These are phyloP conservation scores for Aureobasidium subglaciale DNA, from an alignment of 2,329 filamentous ascomycete genomes.

Conservation along the genomic window DNA sequence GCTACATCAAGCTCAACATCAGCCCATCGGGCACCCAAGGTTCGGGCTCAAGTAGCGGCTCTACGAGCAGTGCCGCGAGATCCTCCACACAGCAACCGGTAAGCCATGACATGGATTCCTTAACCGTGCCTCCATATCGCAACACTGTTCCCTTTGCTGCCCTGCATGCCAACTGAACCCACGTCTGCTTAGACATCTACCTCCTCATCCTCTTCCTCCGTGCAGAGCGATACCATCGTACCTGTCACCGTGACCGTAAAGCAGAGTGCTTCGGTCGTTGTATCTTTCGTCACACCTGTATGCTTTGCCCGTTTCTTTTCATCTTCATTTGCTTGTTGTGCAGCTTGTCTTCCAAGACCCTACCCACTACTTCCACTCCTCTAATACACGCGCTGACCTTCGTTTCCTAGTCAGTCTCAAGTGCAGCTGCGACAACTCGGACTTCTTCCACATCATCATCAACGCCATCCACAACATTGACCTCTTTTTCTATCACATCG, in stretches of 20 bases:
- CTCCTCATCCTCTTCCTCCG: constrained; percentile 9
- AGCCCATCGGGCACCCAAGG: constrained; percentile 50
- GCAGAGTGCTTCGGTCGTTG: constrained; percentile 20
- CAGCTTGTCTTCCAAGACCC: no score
- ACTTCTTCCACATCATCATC: constrained; percentile 17
- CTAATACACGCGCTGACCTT: background rate
- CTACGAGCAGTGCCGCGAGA: constrained; percentile 17
- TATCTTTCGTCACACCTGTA: constrained; percentile 27
- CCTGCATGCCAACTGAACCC: constrained; percentile 2
- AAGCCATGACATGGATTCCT: background rate
- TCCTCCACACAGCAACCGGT: constrained; percentile 3
- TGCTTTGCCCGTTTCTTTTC: constrained; percentile 20
- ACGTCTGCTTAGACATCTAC: constrained; percentile 11
- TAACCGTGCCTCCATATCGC: background rate
- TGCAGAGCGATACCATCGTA: constrained; percentile 7
- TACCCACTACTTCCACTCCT: background rate
- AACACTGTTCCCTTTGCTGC: background rate
- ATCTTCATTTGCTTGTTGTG: background rate
- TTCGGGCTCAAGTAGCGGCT: constrained; percentile 30
- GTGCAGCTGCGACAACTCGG: constrained; percentile 13
- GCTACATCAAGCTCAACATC: constrained; percentile 54
- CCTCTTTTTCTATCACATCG: background rate
- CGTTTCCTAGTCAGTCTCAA: background rate
- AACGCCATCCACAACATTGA: constrained; percentile 18
- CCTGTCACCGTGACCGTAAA: constrained; percentile 22